These are phyloP conservation scores for Candida orba DNA, from an alignment of 805 yeast species.

Conservation along the genomic window DNA sequence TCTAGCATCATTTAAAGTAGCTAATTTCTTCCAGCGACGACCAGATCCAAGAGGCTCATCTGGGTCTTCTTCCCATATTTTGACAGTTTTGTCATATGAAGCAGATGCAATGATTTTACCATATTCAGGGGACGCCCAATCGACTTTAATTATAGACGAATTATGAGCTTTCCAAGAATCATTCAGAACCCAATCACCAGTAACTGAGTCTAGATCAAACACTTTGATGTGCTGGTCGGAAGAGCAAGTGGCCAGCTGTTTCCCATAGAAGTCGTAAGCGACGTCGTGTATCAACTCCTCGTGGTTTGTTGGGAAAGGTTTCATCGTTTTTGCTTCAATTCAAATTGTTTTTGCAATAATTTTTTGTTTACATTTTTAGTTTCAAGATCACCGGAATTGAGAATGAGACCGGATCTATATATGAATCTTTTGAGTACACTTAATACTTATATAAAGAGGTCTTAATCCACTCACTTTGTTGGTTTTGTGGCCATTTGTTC, in stretches of 20 bases:
- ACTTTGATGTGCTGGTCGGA: slow-evolving; percentile 92
- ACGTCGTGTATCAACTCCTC: slow-evolving; percentile 89
- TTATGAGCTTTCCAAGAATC: slow-evolving; percentile 97
- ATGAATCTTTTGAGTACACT: too few relatives aligned
- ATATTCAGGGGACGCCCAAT: slow-evolving; percentile 94
- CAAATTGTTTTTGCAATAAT: not conserved
- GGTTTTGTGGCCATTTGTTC: not conserved
- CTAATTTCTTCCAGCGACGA: slow-evolving; percentile 69
- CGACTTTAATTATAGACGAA: slow-evolving; percentile 69
- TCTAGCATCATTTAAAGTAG: slow-evolving; percentile 75
- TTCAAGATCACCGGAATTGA: not conserved
- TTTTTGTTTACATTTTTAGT: not conserved
- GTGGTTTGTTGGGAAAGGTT: slow-evolving; percentile 83
- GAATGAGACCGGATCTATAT: too few relatives aligned
- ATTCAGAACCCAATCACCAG: slow-evolving; percentile 72
- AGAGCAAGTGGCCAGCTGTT: slow-evolving; percentile 87
- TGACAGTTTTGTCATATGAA: slow-evolving; percentile 83
- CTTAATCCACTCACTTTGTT: too few relatives aligned
- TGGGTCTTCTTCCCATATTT: slow-evolving; percentile 85
- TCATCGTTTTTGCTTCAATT: slow-evolving; percentile 26
- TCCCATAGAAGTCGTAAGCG: slow-evolving; percentile 88
- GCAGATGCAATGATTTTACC: slow-evolving; percentile 83
- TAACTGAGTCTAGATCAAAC: slow-evolving; percentile 62
- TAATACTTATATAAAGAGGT: too few relatives aligned
- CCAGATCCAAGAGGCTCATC: slow-evolving; percentile 75